Percentiles rank a stretch among this genome's conserved stretches.
phyloP scores from a whole-genome alignment of 495 filamentous ascomycete genomes.

The Aspergillus sclerotioniger region DNA sequence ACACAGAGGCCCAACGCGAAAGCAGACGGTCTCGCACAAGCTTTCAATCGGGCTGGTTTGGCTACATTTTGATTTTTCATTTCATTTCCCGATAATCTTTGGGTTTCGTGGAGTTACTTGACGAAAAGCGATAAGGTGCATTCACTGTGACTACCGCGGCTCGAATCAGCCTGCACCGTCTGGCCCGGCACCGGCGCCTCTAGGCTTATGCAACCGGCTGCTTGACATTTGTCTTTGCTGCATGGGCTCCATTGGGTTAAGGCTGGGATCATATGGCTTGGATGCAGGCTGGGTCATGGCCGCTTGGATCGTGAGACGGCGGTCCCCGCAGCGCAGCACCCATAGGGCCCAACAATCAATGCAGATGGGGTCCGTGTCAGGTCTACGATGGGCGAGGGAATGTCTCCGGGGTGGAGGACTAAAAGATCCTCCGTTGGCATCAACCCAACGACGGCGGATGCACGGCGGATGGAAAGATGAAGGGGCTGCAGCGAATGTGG shows the following conservation, averaged over 20 bases:
- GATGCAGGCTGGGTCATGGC: constrained; percentile 8
- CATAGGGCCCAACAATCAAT: constrained; percentile 15
- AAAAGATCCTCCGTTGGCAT: not conserved
- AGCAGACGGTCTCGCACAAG: not conserved
- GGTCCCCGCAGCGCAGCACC: constrained; percentile 11
- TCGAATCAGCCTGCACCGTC: not conserved
- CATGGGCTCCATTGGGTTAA: constrained; percentile 8
- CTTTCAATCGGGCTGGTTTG: not conserved
- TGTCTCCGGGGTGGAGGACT: constrained; percentile 1
- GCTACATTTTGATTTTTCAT: not conserved
- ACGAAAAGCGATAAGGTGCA: not conserved
- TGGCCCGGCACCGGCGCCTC: constrained; percentile 8
- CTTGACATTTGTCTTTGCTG: constrained; percentile 18
- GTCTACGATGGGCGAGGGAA: constrained; percentile 1
- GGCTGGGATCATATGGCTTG: not conserved
- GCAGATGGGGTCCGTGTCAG: constrained; percentile 6
- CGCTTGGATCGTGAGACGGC: not conserved
- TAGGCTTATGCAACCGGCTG: constrained; percentile 20
- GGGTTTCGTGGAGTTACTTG: not conserved
- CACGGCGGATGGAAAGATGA: constrained; percentile 7
- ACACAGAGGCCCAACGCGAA: constrained; percentile 21
- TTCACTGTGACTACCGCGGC: constrained; percentile 6
- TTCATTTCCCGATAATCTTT: not conserved
- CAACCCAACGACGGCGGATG: constrained; percentile 13
- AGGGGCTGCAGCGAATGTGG: constrained; percentile 29